phyloP scores from a whole-genome alignment of 768 basidiomycete genomes.

The Dentipellis sp. region DNA sequence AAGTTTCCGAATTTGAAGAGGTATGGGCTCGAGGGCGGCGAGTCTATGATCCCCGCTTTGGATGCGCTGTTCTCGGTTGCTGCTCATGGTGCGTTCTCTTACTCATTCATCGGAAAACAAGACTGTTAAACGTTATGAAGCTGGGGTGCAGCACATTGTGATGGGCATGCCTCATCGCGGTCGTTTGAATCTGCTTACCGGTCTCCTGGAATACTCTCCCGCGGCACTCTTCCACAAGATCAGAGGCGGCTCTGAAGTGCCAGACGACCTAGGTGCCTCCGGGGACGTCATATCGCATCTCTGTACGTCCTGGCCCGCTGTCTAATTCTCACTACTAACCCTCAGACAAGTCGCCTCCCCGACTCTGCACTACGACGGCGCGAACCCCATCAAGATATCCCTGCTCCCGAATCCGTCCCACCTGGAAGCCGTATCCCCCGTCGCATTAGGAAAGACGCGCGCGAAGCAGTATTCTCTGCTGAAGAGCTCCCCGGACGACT shows the following conservation, averaged over 20 bases:
- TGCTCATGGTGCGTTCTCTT: slow-evolving; percentile 35
- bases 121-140: slow-evolving; percentile 21
- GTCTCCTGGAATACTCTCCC: slow-evolving; percentile 58
- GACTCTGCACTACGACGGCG: slow-evolving; percentile 44
- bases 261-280: slow-evolving; percentile 54
- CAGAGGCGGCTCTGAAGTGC: slow-evolving; percentile 65
- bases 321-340: neutral
- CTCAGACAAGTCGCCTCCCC: slow-evolving; percentile 50
- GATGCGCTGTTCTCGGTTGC: slow-evolving; percentile 67
- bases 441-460: slow-evolving; percentile 83
- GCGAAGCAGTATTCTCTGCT: slow-evolving; percentile 84
- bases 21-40: slow-evolving; percentile 87
- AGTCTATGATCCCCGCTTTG: slow-evolving; percentile 87
- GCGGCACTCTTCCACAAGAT: slow-evolving; percentile 80
- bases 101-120: neutral
- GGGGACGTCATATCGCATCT: slow-evolving; percentile 90
- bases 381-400: slow-evolving; percentile 54
- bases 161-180: slow-evolving; percentile 87
- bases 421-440: slow-evolving; percentile 80
- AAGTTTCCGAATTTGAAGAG: slow-evolving; percentile 88
- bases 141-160: slow-evolving; percentile 61
- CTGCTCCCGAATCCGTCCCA: slow-evolving; percentile 78
- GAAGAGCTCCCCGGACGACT: slow-evolving; percentile 40
- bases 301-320: slow-evolving; percentile 27
- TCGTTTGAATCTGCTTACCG: slow-evolving; percentile 77